These are phyloP conservation scores for Trichoderma asperelloides DNA, from an alignment of 495 filamentous ascomycete genomes.

Conservation along the genomic window DNA sequence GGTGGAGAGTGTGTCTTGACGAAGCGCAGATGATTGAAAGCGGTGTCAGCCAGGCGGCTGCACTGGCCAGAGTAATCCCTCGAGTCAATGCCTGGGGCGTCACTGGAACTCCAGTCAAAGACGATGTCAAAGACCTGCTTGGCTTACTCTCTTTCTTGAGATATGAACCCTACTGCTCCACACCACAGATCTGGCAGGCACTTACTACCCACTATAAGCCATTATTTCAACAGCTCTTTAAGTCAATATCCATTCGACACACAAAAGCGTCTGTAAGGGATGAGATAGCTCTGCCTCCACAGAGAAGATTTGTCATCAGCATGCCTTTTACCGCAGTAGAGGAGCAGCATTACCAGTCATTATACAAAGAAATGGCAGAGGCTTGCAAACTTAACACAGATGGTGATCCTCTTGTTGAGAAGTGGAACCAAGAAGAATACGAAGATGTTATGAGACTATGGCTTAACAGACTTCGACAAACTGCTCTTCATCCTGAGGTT, in stretches of 20 bases:
- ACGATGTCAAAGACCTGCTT: constrained; percentile 38
- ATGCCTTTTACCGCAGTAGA: constrained; percentile 83
- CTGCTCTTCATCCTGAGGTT: constrained; percentile 76
- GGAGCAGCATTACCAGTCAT: constrained; percentile 69
- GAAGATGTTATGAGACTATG: constrained; percentile 55
- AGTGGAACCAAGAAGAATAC: constrained; percentile 55
- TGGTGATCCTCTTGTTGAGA: constrained; percentile 49
- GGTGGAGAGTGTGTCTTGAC: constrained; percentile 92
- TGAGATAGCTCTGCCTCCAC: constrained; percentile 63
- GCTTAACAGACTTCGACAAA: constrained; percentile 58
- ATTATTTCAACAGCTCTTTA: constrained; percentile 57
- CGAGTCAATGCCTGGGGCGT: constrained; percentile 84
- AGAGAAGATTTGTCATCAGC: constrained; percentile 78
- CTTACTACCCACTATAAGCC: constrained; percentile 50
- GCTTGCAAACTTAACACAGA: constrained; percentile 54
- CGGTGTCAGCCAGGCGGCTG: constrained; percentile 74
- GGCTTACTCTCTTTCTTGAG: constrained; percentile 74
- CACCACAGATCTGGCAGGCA: constrained; percentile 53
- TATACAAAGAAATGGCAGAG: constrained; percentile 64
- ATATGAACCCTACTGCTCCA: constrained; percentile 63
- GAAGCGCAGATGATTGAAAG: constrained; percentile 95
- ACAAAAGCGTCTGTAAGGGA: constrained; percentile 70
- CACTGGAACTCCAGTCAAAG: constrained; percentile 78
- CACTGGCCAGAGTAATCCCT: constrained; percentile 69
- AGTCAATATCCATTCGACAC: constrained; percentile 66